Base-by-base conservation (phyloP, 2,329 filamentous ascomycete species). In the Gaeumannomyces tritici region DNA sequence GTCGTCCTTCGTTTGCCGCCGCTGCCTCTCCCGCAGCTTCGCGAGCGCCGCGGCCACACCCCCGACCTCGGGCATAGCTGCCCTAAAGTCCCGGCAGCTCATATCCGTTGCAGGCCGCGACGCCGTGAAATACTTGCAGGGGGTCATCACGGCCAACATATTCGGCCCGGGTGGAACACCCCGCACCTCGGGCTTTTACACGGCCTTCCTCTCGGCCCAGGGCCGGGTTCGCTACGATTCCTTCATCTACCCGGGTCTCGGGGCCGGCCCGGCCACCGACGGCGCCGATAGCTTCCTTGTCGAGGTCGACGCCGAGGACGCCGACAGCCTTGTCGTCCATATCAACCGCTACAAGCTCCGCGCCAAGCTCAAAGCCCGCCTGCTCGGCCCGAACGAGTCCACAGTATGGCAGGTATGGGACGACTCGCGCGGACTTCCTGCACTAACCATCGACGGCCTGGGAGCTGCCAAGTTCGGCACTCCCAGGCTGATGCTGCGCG, bases 181-280 rank as follows among this genome's bases (percentile, higher is more conserved):
- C 2, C 73, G 74, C 28, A 69, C 67, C 4, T 75, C 77, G 0
- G 88, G 86, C 4, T 87, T 89, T 73, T 98, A 96, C 75, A 82
- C 89, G 8, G 91, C 87, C 0, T 96, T 99, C 70, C 80, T 99
- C 55, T 96, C 89, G 67, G 91, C 93, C 9, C 85, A 86, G 64
- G 95, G 95, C 55, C 85, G 93, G 63, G 83, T 99, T 12, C 78
- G 97, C 56, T 85, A 93, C 77, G 95, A 99, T 76, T 89, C 92
- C 61, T 96, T 98, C 74, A 80, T 99, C 59, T 97, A 96, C 78
- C 88, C 87, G 0, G 76, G 84, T 66, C 70, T 73, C 58, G 69
- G 69, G 27, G 57, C 69, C 18, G 63, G 61, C 56, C 21, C 24
- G 0, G 68, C 66, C 61, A 69, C 18, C 11, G 65, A 64, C 64